Evolutionary conservation across 768 basidiomycete species (phyloP).

Genomic region (Piloderma croceum): DNA sequence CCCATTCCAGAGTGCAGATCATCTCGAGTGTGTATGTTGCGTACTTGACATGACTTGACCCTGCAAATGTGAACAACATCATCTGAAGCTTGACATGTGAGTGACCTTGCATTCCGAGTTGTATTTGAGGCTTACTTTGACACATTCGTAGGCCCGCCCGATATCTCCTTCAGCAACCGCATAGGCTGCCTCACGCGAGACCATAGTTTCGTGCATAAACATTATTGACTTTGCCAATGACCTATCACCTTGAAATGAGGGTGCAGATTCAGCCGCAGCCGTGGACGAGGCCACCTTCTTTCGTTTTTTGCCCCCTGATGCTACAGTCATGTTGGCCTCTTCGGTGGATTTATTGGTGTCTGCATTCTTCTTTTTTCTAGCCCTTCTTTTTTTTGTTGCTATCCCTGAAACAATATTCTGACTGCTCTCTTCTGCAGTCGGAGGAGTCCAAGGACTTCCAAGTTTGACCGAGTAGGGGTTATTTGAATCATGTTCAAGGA

Average conservation of each 20-base stretch:
- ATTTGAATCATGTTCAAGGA: too few species aligned
- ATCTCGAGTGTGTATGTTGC: conserved; percentile 28
- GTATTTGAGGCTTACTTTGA: conserved; percentile 25
- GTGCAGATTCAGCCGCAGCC: conserved; percentile 1
- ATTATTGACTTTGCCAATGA: conserved; percentile 20
- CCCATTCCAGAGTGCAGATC: conserved; percentile 25
- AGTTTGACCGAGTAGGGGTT: too few species aligned
- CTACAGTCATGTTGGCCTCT: neutral
- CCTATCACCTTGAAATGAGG: conserved; percentile 15
- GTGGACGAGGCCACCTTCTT: neutral
- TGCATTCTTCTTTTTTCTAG: neutral
- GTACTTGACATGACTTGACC: conserved; percentile 29
- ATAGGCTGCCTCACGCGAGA: conserved; percentile 22
- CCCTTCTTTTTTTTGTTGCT: neutral
- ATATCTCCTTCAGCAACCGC: conserved; percentile 28
- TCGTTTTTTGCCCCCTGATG: neutral
- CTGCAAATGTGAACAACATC: conserved; percentile 30
- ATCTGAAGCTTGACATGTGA: conserved; percentile 10
- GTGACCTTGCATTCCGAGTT: neutral
- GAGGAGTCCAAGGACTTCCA: neutral
- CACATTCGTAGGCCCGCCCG: conserved; percentile 25
- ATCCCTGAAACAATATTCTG: neutral
- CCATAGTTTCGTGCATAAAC: conserved; percentile 19
- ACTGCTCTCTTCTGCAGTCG: neutral
- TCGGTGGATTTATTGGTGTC: neutral